phyloP scores from a whole-genome alignment of 2,329 filamentous ascomycete genomes.

The Beauveria medogensis region DNA sequence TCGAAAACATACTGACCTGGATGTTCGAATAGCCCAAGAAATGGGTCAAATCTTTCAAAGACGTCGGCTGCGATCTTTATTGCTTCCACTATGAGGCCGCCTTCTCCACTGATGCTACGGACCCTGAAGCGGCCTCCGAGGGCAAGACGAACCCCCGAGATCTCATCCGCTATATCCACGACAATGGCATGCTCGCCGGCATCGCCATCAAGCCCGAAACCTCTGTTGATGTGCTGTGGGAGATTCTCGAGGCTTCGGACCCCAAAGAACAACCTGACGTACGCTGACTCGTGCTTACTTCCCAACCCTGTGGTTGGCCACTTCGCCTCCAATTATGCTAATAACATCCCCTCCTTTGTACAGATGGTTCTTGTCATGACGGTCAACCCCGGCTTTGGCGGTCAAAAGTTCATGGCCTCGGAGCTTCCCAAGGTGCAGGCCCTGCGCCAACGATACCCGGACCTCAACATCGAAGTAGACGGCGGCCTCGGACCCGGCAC shows the following conservation, averaged over 20 bases:
- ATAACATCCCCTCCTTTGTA: neutral
- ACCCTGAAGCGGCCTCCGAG: constrained; percentile 61
- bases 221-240: constrained; percentile 82
- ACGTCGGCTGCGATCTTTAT: constrained; percentile 94
- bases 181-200: constrained; percentile 78
- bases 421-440: constrained; percentile 90
- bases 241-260: constrained; percentile 68
- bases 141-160: constrained; percentile 73
- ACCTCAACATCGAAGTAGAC: constrained; percentile 95
- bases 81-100: constrained; percentile 99
- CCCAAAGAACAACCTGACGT: constrained; percentile 81
- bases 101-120: constrained; percentile 76
- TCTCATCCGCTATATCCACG: constrained; percentile 85
- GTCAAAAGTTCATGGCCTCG: constrained; percentile 96
- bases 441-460: constrained; percentile 74
- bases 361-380: constrained; percentile 99
- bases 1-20: constrained; percentile 3
- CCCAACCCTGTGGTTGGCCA: neutral
- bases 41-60: constrained; percentile 94
- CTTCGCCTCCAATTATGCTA: neutral
- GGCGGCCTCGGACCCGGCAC: constrained; percentile 82
- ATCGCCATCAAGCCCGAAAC: constrained; percentile 95
- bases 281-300: constrained; percentile 29
- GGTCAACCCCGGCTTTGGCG: constrained; percentile 92
- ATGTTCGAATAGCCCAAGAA: constrained; percentile 70